Evolutionary conservation across 1,284 basidiomycete species (phyloP), one percentile per base, ranked within the genome.

Genomic region (Microbotryomycetes sp.): DNA sequence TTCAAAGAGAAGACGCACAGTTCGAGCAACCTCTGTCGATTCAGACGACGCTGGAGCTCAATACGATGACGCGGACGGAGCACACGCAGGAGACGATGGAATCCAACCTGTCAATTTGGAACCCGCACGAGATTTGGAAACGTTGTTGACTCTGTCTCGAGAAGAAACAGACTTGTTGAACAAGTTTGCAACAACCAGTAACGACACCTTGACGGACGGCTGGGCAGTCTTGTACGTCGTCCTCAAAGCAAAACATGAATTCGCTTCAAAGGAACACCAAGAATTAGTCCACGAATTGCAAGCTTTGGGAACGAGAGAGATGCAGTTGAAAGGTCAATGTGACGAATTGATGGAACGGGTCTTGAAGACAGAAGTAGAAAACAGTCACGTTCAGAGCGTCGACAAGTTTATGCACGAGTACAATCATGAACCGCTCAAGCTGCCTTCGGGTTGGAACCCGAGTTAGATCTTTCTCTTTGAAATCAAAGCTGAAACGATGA

Each of bases 211-310:
- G 11, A 41, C 9, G 18, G 35, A 41, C 18, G 35, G 35, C 18
- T 41, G 35, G 35, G 35, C 35, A 41, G 61, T 71, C 41, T 54
- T 81, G 75, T 89, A 90, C 72, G 76, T 89, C n/a, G 68, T 88
- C 29, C 83, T 82, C 78, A 89, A 89, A 70, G 86, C 88, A 2
- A 88, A 88, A 70, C 80, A 84, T 69, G 76, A 75, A 27, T 86
- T 82, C 70, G 83, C 80, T 11, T 62, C 84, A 24, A 78, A 84
- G 60, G 81, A 85, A 66, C 83, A 87, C 59, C 82, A 82, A 45
- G 74, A 75, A 18, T 76, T 89, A 28, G 74, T 81, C 18, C 82
- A 85, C 67, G 85, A 89, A 72, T 74, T 88, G 65, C 78, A 81
- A 51, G 74, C 79, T 28, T 73, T 82, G 13, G 78, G 80, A 64